Base-by-base conservation (phyloP, 345 rosid species). In the Aegle marmelos region DNA sequence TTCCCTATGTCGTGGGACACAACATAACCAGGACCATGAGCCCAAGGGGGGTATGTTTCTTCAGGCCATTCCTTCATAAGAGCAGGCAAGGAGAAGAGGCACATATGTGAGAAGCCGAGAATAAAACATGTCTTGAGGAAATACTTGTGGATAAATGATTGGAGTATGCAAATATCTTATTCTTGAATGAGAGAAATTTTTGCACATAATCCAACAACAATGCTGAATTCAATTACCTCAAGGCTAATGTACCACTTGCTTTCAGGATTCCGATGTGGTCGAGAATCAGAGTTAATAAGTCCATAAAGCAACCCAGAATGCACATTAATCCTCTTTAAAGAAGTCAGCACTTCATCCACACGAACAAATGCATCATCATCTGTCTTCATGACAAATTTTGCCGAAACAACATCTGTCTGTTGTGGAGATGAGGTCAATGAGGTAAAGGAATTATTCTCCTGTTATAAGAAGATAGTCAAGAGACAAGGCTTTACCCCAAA, bases 361-460 rank as follows among this genome's bases (percentile, higher is more conserved):
- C 99, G 93, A 73, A 92, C 95, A 81, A 96, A 94, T 78, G 99
- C 98, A 83, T 96, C 98, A 79, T 96, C 99, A 82, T 96, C 99
- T 9, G 98, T 94, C 93, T 96, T 96, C 97, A 94, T 94, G 74
- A 92, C 87, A 82, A 89, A 92, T 81, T 91, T 96, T 61, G 98
- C 95, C 19, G 93, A 82, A 74, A 85, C 92, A 60, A 89, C 93
- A 71, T 94, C 87, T 41, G 93, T 89, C 98, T 94, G 94, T 79
- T 24, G 54, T 75, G 65, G 71, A 86, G 71, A 82, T 60, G 37
- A 61, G 27, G 66, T 82, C 77, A 76, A 76, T 77, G 77, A 86
- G 83, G 67, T 39, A 60, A 65, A 70, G 27, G 70, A 78, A 79
- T 62, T n/a, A 56, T 61, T 25, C 13, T 77, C 81, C 80, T 30